Evolutionary conservation across 2,329 filamentous ascomycete genomes (phyloP), one percentile per base, ranked within the genome.

Genomic region (Phaeoacremonium minimum): DNA sequence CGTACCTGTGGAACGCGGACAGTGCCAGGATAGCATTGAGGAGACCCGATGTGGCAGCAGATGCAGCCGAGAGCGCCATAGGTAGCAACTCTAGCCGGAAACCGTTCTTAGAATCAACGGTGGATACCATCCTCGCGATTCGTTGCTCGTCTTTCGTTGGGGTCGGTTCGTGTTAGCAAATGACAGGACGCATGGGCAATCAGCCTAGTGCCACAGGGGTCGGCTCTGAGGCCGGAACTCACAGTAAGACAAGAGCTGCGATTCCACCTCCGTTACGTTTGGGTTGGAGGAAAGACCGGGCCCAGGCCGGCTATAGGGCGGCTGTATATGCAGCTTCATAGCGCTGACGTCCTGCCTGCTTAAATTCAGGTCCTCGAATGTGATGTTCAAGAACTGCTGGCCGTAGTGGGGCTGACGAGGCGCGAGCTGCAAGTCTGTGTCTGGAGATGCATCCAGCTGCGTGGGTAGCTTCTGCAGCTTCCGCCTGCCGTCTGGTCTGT

Each of bases 111-210:
- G 62, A 50, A 35, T 69, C 59, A 31, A 68, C 61, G 4, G 67
- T 71, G 4, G 67, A 71, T 30, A 70, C 64, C 58, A 72, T 69
- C 14, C 53, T 47, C 5, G 66, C 60, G 22, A 70, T 58, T 32
- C 50, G 56, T 15, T 51, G 42, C 29, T 60, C 55, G 37, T 69
- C 65, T 71, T 30, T 20, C n/a, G n/a, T n/a, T n/a, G n/a, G n/a
- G n/a, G n/a, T n/a, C n/a, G n/a, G n/a, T n/a, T n/a, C n/a, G n/a
- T n/a, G n/a, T n/a, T n/a, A n/a, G n/a, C n/a, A n/a, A n/a, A n/a
- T n/a, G n/a, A n/a, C n/a, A n/a, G n/a, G n/a, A n/a, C n/a, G n/a
- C n/a, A n/a, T n/a, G n/a, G n/a, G n/a, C n/a, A n/a, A n/a, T n/a
- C n/a, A n/a, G n/a, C n/a, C n/a, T n/a, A n/a, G n/a, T n/a, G n/a